These are phyloP conservation scores for Rhynchosporium agropyri DNA, from an alignment of 2,329 filamentous ascomycete species.

Conservation along the genomic window DNA sequence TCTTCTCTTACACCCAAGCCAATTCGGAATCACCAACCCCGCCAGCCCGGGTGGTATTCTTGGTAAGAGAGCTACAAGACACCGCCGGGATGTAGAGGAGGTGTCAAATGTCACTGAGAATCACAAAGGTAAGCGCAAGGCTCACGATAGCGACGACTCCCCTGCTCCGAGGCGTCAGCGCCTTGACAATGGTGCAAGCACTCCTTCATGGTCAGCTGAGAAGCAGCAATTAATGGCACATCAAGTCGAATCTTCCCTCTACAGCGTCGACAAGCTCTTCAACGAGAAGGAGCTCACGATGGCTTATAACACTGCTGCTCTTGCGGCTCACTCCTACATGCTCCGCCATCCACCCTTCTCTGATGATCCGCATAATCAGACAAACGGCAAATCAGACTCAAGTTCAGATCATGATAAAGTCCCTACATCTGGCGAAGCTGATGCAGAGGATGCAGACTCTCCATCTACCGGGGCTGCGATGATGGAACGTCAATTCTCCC, in stretches of 20 bases:
- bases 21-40: conserved; percentile 67
- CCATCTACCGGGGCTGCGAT: conserved; percentile 53
- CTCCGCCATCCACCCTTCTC: conserved; percentile 50
- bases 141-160: conserved; percentile 63
- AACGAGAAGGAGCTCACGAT: conserved; percentile 70
- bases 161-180: conserved; percentile 58
- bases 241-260: conserved; percentile 59
- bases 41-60: conserved; percentile 65
- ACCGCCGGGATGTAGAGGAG: conserved; percentile 63
- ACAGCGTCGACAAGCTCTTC: conserved; percentile 71
- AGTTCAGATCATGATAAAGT: conserved; percentile 50
- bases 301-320: conserved; percentile 64
- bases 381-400: conserved; percentile 49
- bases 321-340: conserved; percentile 64
- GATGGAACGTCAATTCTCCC: conserved; percentile 67
- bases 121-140: conserved; percentile 66
- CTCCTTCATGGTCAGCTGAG: conserved; percentile 65
- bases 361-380: conserved; percentile 33
- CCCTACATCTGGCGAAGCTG: conserved; percentile 55
- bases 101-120: conserved; percentile 55
- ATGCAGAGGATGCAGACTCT: conserved; percentile 53
- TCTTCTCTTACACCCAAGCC: conserved; percentile 66
- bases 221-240: conserved; percentile 52
- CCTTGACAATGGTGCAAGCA: conserved; percentile 59
- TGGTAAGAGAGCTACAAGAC: conserved; percentile 63